phyloP scores from a whole-genome alignment of 495 filamentous ascomycete genomes.

The Hypomontagnella submonticulosa region DNA sequence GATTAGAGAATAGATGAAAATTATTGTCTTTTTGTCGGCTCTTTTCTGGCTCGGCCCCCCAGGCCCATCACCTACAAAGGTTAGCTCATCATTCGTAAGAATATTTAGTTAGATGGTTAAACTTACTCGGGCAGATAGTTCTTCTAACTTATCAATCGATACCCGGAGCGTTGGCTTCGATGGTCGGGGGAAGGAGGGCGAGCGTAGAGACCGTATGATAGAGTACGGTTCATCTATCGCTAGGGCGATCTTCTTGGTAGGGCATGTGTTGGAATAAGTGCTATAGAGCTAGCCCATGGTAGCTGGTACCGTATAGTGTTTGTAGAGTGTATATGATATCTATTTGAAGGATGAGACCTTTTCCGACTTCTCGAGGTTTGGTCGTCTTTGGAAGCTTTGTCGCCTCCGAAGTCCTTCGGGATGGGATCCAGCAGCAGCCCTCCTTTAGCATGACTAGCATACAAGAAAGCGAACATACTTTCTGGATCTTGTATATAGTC shows the following conservation, averaged over 20 bases:
- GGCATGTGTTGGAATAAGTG: background rate
- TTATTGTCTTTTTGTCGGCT: conserved; percentile 39
- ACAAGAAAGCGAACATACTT: conserved; percentile 51
- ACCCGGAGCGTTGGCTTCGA: conserved; percentile 37
- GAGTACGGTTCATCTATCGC: conserved; percentile 14
- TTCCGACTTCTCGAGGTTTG: conserved; percentile 46
- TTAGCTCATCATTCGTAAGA: conserved; percentile 4
- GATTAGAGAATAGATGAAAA: conserved; percentile 45
- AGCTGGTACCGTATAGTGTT: too few relatives aligned
- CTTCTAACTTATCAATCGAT: conserved; percentile 52
- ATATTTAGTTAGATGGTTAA: background rate
- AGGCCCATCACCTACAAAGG: conserved; percentile 47
- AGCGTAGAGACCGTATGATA: too few relatives aligned
- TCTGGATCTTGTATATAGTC: conserved; percentile 48
- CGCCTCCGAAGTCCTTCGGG: conserved; percentile 7
- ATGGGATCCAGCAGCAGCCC: conserved; percentile 21
- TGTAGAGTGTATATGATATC: background rate
- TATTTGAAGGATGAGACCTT: conserved; percentile 51
- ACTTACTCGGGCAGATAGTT: conserved; percentile 49
- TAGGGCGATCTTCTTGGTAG: conserved; percentile 40
- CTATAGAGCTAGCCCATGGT: too few relatives aligned
- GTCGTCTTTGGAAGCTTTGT: conserved; percentile 15
- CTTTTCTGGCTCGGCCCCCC: conserved; percentile 38
- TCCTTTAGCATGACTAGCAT: conserved; percentile 24
- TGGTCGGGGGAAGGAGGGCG: too few relatives aligned